Evolutionary conservation across 2,329 filamentous ascomycete species (phyloP), one percentile per base, ranked within the genome.

Genomic region (Acrocalymma vagum): DNA sequence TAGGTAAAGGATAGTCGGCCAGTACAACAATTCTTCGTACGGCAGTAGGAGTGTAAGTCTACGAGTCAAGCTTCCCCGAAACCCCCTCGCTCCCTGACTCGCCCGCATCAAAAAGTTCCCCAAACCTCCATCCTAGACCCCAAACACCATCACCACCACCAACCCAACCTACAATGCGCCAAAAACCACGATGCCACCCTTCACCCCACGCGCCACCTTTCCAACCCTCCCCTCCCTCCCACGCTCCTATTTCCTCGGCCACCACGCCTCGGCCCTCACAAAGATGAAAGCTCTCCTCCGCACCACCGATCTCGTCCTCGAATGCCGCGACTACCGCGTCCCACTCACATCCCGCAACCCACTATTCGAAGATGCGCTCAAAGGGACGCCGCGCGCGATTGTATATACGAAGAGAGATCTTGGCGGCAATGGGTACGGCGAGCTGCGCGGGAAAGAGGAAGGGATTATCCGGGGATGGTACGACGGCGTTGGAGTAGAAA

Each of bases 291-390:
- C 82, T 25, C 80, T 88, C 65, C 81, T 99, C 32, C 84, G 85
- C 18, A 85, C 84, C 49, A 88, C 96, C 59, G 88, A 92, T 62
- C 84, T 97, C 28, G 84, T 99, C 38, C 83, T 99, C 63, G 94
- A 99, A 75, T 96, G 92, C 69, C 88, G 94, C 63, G 94, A 99
- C 75, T 91, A 91, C 66, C 86, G 94, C 31, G 85, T 96, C 0
- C 94, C 94, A 0, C 74, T 97, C 8, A 92, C 91, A 1, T 94
- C 90, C 3, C 84, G 90, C 55, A 99, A 99, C 65, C 93, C 92
- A 0, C 74, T 92, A 29, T 93, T 99, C 56, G 93, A 97, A 65
- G 79, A 85, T 48, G 81, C 83, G 21, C 76, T 97, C 29, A 83
- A 83, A 18, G 86, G 85, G 11, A 84, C 84, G 51, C 79, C 87